Conservation (phyloP, 345 rosid genomes). For the Acer yangbiense region DNA sequence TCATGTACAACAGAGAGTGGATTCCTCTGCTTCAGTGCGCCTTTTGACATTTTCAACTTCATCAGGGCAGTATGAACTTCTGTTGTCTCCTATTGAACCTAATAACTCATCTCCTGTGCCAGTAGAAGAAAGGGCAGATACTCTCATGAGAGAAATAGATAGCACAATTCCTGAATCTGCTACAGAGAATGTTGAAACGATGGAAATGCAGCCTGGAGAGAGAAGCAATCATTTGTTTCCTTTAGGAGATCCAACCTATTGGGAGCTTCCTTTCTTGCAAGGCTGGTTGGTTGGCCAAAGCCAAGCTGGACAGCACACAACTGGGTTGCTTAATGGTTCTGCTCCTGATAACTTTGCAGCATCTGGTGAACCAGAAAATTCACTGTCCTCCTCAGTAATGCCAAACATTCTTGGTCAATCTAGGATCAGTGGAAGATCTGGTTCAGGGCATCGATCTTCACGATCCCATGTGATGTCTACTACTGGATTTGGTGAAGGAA, state of each 20-base stretch:
- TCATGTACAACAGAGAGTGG: constrained; percentile 44
- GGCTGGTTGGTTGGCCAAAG: constrained; percentile 74
- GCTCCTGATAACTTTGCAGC: constrained; percentile 30
- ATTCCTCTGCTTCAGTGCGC: constrained; percentile 50
- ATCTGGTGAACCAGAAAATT: constrained; percentile 30
- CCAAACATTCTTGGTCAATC: constrained; percentile 24
- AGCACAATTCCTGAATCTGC: constrained; percentile 36
- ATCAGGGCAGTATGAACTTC: constrained; percentile 51
- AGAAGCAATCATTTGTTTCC: constrained; percentile 45
- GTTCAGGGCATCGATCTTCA: constrained; percentile 35
- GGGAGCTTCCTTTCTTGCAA: constrained; percentile 74
- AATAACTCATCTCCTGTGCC: constrained; percentile 35
- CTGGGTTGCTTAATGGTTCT: constrained; percentile 29
- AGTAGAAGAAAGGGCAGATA: constrained; percentile 37
- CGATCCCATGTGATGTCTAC: constrained; percentile 31
- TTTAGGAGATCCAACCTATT: constrained; percentile 51
- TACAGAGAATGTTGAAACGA: constrained; percentile 41
- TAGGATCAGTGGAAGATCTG: constrained; percentile 41
- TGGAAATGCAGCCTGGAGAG: constrained; percentile 46
- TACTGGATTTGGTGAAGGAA: constrained; percentile 30
- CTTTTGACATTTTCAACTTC: constrained; percentile 51
- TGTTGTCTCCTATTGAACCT: constrained; percentile 58
- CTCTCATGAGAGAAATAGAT: constrained; percentile 38
- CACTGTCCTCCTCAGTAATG: constrained; percentile 25
- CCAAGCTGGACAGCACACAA: constrained; percentile 48